phyloP scores from a whole-genome alignment of 805 yeast species.

The Cyberlindnera sargentensis region DNA sequence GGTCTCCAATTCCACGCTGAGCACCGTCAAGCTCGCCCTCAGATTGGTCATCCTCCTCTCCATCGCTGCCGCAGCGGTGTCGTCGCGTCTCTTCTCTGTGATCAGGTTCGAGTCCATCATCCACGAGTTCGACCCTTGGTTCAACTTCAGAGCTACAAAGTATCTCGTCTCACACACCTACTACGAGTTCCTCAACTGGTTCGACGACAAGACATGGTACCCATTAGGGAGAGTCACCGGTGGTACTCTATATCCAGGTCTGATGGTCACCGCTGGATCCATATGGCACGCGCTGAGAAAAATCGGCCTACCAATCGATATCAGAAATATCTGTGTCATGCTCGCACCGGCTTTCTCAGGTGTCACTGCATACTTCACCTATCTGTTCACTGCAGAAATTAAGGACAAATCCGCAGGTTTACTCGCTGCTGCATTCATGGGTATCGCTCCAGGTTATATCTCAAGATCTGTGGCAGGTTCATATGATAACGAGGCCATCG shows the following conservation, averaged over 20 bases:
- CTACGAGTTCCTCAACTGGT: slow-evolving; percentile 94
- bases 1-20: slow-evolving; percentile 17
- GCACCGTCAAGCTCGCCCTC: slow-evolving; percentile 26
- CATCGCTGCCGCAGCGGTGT: slow-evolving; percentile 85
- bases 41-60: slow-evolving; percentile 63
- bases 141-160: slow-evolving; percentile 94
- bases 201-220: slow-evolving; percentile 98
- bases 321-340: slow-evolving; percentile 91
- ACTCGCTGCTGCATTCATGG: slow-evolving; percentile 89
- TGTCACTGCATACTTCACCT: slow-evolving; percentile 84
- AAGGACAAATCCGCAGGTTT: slow-evolving; percentile 87
- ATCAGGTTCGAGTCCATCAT: slow-evolving; percentile 93
- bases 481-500: slow-evolving; percentile 98
- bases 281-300: slow-evolving; percentile 68
- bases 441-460: slow-evolving; percentile 97
- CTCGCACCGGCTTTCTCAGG: slow-evolving; percentile 97
- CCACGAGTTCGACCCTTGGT: slow-evolving; percentile 98
- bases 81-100: slow-evolving; percentile 92
- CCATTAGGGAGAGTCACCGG: slow-evolving; percentile 99
- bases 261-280: slow-evolving; percentile 95
- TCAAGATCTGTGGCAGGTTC: slow-evolving; percentile 98
- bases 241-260: slow-evolving; percentile 95
- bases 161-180: slow-evolving; percentile 77
- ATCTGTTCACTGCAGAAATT: slow-evolving; percentile 81
- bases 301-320: slow-evolving; percentile 78